Conservation (phyloP, 1,284 basidiomycete species). For the Sanghuangporus weigelae region DNA sequence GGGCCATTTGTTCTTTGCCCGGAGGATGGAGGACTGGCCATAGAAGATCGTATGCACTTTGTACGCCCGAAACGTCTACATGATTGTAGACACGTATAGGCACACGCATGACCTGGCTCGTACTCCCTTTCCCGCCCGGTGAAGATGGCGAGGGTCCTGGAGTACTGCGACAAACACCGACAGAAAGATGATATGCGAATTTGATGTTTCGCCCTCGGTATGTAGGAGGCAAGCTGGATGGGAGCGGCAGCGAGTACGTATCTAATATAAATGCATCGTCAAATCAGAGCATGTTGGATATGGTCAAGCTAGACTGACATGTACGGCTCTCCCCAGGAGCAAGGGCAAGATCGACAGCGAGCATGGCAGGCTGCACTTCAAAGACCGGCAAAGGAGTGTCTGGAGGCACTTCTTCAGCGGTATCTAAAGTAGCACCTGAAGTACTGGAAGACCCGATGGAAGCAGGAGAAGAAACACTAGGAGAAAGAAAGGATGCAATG, state of each 20-base stretch:
- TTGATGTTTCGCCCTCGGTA: conserved; percentile 79
- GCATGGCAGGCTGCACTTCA: conserved; percentile 76
- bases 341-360: conserved; percentile 77
- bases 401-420: conserved; percentile 47
- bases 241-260: conserved; percentile 71
- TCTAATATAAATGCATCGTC: conserved; percentile 39
- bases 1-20: conserved; percentile 24
- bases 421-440: conserved; percentile 18
- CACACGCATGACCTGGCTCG: conserved; percentile 81
- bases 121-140: conserved; percentile 30
- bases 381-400: conserved; percentile 75
- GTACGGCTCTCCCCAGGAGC: conserved; percentile 76
- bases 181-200: conserved; percentile 85
- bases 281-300: conserved; percentile 2
- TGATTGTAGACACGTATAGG: conserved; percentile 86
- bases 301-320: conserved; percentile 48
- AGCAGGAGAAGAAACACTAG: conserved; percentile 15
- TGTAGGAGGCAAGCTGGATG: conserved; percentile 82
- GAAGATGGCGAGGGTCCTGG: background rate
- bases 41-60: conserved; percentile 59
- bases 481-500: conserved; percentile 10
- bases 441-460: background rate
- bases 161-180: conserved; percentile 73
- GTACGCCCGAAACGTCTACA: conserved; percentile 54
- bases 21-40: conserved; percentile 50